A percentile compares a stretch with the other conserved stretches of the same genome.
Evolutionary conservation across 257 asterid species (phyloP).

Genomic region (Ilex asprella): DNA sequence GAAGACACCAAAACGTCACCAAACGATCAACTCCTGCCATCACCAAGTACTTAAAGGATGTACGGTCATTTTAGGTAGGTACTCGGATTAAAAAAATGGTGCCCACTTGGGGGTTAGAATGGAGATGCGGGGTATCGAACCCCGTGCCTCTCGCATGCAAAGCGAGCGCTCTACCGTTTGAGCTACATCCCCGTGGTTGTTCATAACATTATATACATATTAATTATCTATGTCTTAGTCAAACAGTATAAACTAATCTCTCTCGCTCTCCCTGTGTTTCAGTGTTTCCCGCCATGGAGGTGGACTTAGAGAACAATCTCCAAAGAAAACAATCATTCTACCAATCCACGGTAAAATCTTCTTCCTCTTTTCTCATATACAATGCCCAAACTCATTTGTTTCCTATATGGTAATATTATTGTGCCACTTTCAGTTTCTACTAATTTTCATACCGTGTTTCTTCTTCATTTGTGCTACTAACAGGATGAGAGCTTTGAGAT

Average conservation of each 20-base stretch:
- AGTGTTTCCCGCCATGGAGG: conserved; percentile 40
- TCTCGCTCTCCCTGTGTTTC: not conserved
- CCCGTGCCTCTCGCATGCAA: conserved; percentile 45
- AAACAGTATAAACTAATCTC: too few relatives aligned
- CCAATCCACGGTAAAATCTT: conserved; percentile 46
- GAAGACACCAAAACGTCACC: too few relatives aligned
- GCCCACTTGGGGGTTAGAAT: not conserved
- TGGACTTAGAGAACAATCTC: conserved; percentile 38
- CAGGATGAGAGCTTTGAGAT: conserved; percentile 76
- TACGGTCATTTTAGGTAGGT: too few relatives aligned
- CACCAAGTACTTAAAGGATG: too few relatives aligned
- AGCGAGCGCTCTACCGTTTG: conserved; percentile 59
- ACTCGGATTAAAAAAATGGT: too few relatives aligned
- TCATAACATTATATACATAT: too few relatives aligned
- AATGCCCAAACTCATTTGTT: not conserved
- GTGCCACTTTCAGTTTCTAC: too few relatives aligned
- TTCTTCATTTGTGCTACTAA: not conserved
- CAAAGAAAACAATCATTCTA: conserved; percentile 63
- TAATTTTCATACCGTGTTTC: too few relatives aligned
- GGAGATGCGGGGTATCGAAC: conserved; percentile 52
- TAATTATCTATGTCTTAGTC: too few relatives aligned
- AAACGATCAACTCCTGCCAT: too few relatives aligned
- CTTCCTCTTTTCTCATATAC: not conserved
- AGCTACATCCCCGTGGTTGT: conserved; percentile 43
- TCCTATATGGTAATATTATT: too few relatives aligned